These are phyloP conservation scores for Naumovozyma baii DNA, from an alignment of 805 yeast species.

Conservation along the genomic window DNA sequence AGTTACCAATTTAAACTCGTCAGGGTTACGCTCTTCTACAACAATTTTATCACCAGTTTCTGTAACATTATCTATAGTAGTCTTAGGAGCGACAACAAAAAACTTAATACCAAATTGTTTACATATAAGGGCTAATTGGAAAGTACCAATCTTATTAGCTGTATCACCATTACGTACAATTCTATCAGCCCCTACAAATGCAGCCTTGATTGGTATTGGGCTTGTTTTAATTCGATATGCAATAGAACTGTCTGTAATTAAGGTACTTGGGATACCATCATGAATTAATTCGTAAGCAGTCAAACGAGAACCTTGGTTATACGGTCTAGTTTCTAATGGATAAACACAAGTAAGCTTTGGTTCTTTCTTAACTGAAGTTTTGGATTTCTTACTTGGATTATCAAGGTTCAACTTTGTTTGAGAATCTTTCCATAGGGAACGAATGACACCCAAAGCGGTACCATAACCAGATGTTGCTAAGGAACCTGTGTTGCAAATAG, in stretches of 20 bases:
- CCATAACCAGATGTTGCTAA: slow-evolving; percentile 97
- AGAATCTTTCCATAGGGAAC: slow-evolving; percentile 51
- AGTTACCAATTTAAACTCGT: slow-evolving; percentile 65
- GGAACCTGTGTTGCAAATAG: slow-evolving; percentile 95
- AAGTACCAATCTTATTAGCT: slow-evolving; percentile 94
- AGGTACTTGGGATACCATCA: slow-evolving; percentile 78
- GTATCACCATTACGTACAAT: slow-evolving; percentile 90
- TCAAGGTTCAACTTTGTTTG: slow-evolving; percentile 18
- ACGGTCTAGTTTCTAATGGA: slow-evolving; percentile 92
- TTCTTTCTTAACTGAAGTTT: slow-evolving; percentile 16
- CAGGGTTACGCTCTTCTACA: slow-evolving; percentile 79
- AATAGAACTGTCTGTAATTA: slow-evolving; percentile 88
- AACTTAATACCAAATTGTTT: slow-evolving; percentile 61
- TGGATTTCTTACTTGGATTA: slow-evolving; percentile 18
- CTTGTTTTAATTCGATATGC: slow-evolving; percentile 50
- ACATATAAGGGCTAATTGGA: slow-evolving; percentile 72
- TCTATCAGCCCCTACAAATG: slow-evolving; percentile 93
- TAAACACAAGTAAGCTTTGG: slow-evolving; percentile 61
- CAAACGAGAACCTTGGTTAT: slow-evolving; percentile 89
- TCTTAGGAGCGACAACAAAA: slow-evolving; percentile 90
- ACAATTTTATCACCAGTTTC: slow-evolving; percentile 62
- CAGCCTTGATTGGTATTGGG: slow-evolving; percentile 65
- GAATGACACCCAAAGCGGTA: slow-evolving; percentile 86
- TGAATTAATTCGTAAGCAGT: slow-evolving; percentile 85
- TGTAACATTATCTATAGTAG: slow-evolving; percentile 71